Evolutionary conservation across 768 basidiomycete species (phyloP), one percentile per base, ranked within the genome.

Genomic region (Gymnopilus dilepis): DNA sequence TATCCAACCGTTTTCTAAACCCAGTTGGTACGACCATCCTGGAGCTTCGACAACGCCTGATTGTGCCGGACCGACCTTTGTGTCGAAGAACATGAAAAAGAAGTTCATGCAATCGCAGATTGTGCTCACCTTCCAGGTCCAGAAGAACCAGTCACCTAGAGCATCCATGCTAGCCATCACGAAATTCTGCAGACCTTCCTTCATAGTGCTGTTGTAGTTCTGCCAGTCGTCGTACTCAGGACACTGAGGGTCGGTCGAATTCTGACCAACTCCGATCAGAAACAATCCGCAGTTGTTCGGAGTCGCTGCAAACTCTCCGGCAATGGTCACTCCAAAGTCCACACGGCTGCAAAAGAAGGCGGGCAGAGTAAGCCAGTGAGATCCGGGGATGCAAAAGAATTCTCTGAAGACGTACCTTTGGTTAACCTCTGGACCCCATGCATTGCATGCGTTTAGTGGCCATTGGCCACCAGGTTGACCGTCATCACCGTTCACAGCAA

Each of bases 281-380:
- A 71, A 76, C 13, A 77, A 64, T 8, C 72, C 90, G 67, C 91
- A 92, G 55, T 85, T 79, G 68, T 89, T 92, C 66, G 79, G 81
- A 9, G 86, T 88, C 2, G 80, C 80, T 55, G 89, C 85, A 74
- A 89, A 94, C 74, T 96, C 94, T 42, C 92, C 94, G 0, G 86
- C 86, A 24, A 89, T 70, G 13, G 86, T 86, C 40, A 94, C 74
- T 9, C 94, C 94, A 67, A 93, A 92, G 33, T 65, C 62, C 50
- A 65, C 60, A 65, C 79, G 71, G 63, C 81, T 83, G 34, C 48
- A 48, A 28, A 48, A 31, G 22, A 48, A 54, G 33, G 60, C 41
- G 66, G 58, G 34, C 60, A 41, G 24, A 62, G 31, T 61, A 55
- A 54, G 56, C 82, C 79, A 19, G n/a, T n/a, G n/a, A n/a, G n/a